phyloP scores from a whole-genome alignment of 805 yeast species.

The Isabelozyma gotoi region DNA sequence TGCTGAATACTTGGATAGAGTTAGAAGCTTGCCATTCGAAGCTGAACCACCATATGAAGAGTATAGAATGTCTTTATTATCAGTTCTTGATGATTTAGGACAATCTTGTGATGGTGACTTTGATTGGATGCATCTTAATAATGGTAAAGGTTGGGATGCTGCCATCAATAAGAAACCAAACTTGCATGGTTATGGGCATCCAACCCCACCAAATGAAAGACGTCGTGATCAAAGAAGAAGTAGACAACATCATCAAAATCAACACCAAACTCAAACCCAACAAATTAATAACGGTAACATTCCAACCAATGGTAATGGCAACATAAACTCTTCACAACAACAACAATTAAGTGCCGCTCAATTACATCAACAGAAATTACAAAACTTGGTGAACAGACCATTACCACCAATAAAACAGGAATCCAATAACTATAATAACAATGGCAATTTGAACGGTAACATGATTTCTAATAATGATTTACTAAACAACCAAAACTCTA shows the following conservation, averaged over 20 bases:
- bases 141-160: constrained; percentile 83
- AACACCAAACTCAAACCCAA: constrained; percentile 20
- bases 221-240: constrained; percentile 48
- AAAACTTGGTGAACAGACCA: constrained; percentile 48
- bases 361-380: constrained; percentile 48
- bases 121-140: constrained; percentile 80
- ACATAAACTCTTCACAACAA: constrained; percentile 16
- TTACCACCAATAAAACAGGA: constrained; percentile 49
- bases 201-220: constrained; percentile 54
- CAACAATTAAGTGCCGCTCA: constrained; percentile 46
- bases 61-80: constrained; percentile 58
- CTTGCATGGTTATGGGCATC: constrained; percentile 79
- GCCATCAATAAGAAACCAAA: constrained; percentile 73
- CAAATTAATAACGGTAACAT: constrained; percentile 4
- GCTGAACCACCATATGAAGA: constrained; percentile 79
- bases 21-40: constrained; percentile 69
- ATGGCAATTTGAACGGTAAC: constrained; percentile 9
- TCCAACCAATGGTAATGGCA: constrained; percentile 5
- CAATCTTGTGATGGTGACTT: constrained; percentile 65
- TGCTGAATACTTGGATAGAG: constrained; percentile 70
- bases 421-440: constrained; percentile 16
- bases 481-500: constrained; percentile 20
- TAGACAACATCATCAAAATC: constrained; percentile 43
- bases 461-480: constrained; percentile 10
- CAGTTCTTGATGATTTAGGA: constrained; percentile 56